Evolutionary conservation across 768 basidiomycete genomes (phyloP), one percentile per base, ranked within the genome.

Genomic region (Pulveroboletus sp.): DNA sequence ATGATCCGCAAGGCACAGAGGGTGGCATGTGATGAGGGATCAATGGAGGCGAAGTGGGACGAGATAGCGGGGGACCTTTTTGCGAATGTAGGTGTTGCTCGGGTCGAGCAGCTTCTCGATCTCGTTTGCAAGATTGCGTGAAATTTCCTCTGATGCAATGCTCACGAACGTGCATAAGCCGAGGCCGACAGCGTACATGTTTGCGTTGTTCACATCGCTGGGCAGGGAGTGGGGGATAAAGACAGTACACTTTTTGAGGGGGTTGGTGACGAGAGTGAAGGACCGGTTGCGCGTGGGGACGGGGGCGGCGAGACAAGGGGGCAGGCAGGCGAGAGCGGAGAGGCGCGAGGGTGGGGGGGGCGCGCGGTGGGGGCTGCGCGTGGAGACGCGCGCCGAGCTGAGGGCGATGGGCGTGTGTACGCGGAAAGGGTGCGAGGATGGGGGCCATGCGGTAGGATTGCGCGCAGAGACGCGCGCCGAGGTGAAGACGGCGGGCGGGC

Each of bases 111-210:
- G 76, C 70, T 98, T 97, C 73, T 97, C 94, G 57, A 99, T 89
- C 74, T 98, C 96, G 62, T 97, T 95, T 46, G 89, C 89, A 57
- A 99, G 76, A 76, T 99, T 96, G 55, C 96, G 83, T 24, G 95
- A 93, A 96, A 99, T 99, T 71, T 99, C 96, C 70, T 99, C 96
- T 17, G 93, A 96, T 10, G 96, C 93, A 58, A 98, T 98, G 64
- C 98, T 97, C 50, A 95, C 96, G 64, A 99, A 98, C 0, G 96
- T 98, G 62, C 93, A 97, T 30, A 99, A 81, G 2, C 93, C 95
- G 48, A 99, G 80, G 6, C 96, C 96, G 22, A 98, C 96, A 4
- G 89, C 91, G 68, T 97, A 98, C 91, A 96, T 96, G 70, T 97
- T 97, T 2, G 94, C 86, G 68, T 97, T 94, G 69, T 98, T 98